phyloP scores from a whole-genome alignment of 2,329 filamentous ascomycete species.

The Colletotrichum kahawae region DNA sequence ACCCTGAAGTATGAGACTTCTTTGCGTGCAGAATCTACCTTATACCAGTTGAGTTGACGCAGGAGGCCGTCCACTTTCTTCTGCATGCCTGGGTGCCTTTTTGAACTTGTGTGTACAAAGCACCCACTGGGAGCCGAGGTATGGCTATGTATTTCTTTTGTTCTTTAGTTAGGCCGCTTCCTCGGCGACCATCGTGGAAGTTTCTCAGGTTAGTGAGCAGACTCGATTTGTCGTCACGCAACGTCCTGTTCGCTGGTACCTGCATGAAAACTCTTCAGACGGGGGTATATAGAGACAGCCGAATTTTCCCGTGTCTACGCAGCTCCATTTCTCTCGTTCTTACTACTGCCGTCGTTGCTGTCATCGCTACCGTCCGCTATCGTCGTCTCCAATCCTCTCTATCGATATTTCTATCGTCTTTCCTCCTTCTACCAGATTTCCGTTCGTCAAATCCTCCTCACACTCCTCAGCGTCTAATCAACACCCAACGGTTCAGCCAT shows the following conservation, averaged over 20 bases:
- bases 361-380: background rate
- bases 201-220: background rate
- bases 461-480: background rate
- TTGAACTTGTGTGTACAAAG: background rate
- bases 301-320: background rate
- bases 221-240: background rate
- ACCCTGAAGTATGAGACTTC: background rate
- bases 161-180: background rate
- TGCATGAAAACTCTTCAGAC: background rate
- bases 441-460: background rate
- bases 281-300: background rate
- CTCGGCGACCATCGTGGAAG: background rate
- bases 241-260: background rate
- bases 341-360: background rate
- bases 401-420: background rate
- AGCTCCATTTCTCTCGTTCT: background rate
- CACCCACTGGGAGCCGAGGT: background rate
- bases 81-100: background rate
- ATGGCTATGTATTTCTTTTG: background rate
- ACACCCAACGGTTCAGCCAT: background rate
- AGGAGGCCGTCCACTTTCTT: background rate
- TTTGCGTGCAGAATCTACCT: background rate
- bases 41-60: background rate
- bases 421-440: background rate
- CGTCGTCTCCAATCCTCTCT: background rate